Base-by-base conservation (phyloP, 2,329 filamentous ascomycete genomes). In the Colletotrichum destructivum region DNA sequence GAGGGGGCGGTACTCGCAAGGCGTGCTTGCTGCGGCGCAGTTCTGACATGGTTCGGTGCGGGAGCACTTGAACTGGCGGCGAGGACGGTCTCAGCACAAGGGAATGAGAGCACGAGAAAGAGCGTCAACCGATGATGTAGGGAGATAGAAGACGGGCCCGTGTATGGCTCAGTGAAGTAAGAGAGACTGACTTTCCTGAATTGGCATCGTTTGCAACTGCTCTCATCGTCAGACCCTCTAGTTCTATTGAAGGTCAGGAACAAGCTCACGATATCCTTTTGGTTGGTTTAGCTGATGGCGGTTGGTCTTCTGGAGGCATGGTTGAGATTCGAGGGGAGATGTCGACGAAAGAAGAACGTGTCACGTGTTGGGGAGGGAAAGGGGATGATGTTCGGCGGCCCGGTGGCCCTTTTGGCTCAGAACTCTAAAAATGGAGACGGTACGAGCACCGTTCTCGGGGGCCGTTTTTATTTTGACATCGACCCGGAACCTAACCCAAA, bases 1-100 rank as follows among this genome's bases (percentile, higher is more conserved):
- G 11, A 66, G 49, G 8, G 66, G 61, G 21, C 70, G 70, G 31
- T 75, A 75, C 60, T 75, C 70, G 65, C 74, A 75, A 4, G 54
- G n/a, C 4, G 55, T 46, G 2, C 51, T 31, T 2, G 66, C 60
- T n/a, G 56, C 54, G 23, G 49, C 42, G 42, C 74, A 75, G 16
- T 62, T 70, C 26, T 60, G 46, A 60, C 75, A 75, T 11, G 74
- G 74, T 42, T 71, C 73, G 16, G 54, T 73, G 3, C 73, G 65
- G 15, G 72, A 74, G 40, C 73, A 75, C 56, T 71, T 71, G 8
- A 74, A 59, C 74, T 75, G 35, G 4, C 18, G 21, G 21, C 15
- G 21, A 9, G 21, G 7, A 8, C 26, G 2, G 12, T 21, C 11
- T 44, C 46, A 54, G 42, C 21, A 23, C 47, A 7, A 21, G 1